Evolutionary conservation across 371 early-diverging fungal species (phyloP).

Genomic region (Mortierella sp.): DNA sequence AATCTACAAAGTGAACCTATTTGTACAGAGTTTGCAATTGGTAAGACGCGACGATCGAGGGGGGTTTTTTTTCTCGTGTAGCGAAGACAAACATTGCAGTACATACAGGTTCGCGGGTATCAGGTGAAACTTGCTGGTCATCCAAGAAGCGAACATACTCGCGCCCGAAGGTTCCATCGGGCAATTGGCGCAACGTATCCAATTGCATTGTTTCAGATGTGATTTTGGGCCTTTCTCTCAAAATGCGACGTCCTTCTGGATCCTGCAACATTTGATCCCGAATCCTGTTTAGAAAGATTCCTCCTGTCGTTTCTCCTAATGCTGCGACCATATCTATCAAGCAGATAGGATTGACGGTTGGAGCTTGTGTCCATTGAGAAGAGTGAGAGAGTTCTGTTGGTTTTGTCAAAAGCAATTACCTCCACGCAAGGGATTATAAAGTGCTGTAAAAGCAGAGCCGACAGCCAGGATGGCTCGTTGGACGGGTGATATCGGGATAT

Average conservation of each 20-base stretch:
- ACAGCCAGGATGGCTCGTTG: slow-evolving; percentile 77
- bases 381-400: background rate
- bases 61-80: background rate
- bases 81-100: background rate
- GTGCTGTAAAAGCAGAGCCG: slow-evolving; percentile 82
- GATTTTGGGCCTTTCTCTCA: slow-evolving; percentile 85
- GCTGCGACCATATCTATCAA: slow-evolving; percentile 89
- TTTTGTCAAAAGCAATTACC: slow-evolving; percentile 59
- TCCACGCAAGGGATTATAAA: slow-evolving; percentile 83
- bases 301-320: slow-evolving; percentile 92
- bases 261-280: slow-evolving; percentile 85
- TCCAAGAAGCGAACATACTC: slow-evolving; percentile 87
- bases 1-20: slow-evolving; percentile 87
- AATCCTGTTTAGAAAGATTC: slow-evolving; percentile 71
- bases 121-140: slow-evolving; percentile 83
- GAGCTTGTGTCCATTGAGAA: background rate
- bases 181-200: slow-evolving; percentile 69
- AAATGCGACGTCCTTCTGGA: slow-evolving; percentile 82
- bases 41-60: background rate
- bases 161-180: slow-evolving; percentile 87
- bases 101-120: slow-evolving; percentile 83
- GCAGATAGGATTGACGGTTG: background rate
- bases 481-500: slow-evolving; percentile 65
- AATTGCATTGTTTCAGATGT: slow-evolving; percentile 75
- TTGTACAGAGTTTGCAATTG: background rate